phyloP scores from a whole-genome alignment of 768 basidiomycete species.

The Hemileccinum rubropunctum region DNA sequence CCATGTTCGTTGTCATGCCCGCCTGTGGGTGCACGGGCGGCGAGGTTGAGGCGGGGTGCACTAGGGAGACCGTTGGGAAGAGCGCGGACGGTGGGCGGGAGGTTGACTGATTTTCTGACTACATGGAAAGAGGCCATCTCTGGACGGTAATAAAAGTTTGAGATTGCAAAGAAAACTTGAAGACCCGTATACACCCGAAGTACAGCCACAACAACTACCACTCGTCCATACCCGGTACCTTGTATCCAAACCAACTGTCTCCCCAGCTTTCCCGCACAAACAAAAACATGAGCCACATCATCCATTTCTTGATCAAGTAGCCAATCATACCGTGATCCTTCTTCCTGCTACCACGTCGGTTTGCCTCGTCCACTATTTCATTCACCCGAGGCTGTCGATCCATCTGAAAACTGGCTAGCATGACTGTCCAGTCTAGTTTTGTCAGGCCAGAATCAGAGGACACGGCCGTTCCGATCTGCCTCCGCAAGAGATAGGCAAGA shows the following conservation, averaged over 20 bases:
- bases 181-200: conserved; percentile 39
- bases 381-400: conserved; percentile 24
- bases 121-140: conserved; percentile 67
- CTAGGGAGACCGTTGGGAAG: conserved; percentile 78
- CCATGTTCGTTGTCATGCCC: conserved; percentile 61
- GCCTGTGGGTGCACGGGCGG: conserved; percentile 58
- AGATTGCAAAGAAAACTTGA: background rate
- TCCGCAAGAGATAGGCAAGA: conserved; percentile 28
- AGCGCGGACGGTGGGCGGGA: conserved; percentile 77
- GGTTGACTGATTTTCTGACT: conserved; percentile 78
- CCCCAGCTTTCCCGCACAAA: conserved; percentile 28
- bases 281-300: conserved; percentile 20
- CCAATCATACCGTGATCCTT: conserved; percentile 16
- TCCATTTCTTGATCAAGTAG: conserved; percentile 24
- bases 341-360: conserved; percentile 25
- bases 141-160: background rate
- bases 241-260: conserved; percentile 29
- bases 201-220: conserved; percentile 27
- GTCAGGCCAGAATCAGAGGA: background rate
- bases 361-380: conserved; percentile 26
- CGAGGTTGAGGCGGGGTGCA: conserved; percentile 73
- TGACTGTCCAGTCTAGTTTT: conserved; percentile 11
- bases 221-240: conserved; percentile 27
- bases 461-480: conserved; percentile 3
- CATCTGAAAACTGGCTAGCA: conserved; percentile 22